These are phyloP conservation scores for Moesziomyces globuligerus DNA, from an alignment of 1,284 basidiomycete genomes.

Conservation along the genomic window DNA sequence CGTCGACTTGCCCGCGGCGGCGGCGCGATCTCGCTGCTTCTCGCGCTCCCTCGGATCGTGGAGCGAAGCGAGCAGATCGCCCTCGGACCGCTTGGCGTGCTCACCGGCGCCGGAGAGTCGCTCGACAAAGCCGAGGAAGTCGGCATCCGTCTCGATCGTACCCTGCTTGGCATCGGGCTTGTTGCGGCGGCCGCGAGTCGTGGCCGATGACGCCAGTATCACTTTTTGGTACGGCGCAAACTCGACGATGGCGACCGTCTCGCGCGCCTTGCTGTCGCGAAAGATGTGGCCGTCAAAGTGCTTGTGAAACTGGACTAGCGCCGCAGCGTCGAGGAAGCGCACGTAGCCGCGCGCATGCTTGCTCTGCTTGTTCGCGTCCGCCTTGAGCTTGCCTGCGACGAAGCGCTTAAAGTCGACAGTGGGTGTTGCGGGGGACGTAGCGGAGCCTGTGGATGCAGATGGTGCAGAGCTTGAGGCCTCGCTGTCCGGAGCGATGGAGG, in stretches of 20 bases:
- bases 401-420: constrained; percentile 56
- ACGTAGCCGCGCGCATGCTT: constrained; percentile 84
- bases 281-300: constrained; percentile 93
- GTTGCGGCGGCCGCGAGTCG: constrained; percentile 67
- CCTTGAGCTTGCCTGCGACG: constrained; percentile 55
- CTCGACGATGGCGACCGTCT: constrained; percentile 88
- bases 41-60: constrained; percentile 18
- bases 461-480: background rate
- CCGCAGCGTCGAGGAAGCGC: constrained; percentile 80
- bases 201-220: constrained; percentile 56
- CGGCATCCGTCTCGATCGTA: constrained; percentile 76
- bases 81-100: constrained; percentile 41
- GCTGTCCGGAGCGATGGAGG: too few relatives aligned
- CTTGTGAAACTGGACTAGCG: constrained; percentile 79
- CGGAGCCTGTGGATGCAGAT: background rate
- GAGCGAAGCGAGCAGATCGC: constrained; percentile 43
- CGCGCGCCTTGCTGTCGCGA: constrained; percentile 87
- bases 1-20: constrained; percentile 34
- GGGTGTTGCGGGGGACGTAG: background rate
- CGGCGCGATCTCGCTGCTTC: constrained; percentile 18
- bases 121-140: constrained; percentile 42
- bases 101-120: constrained; percentile 24
- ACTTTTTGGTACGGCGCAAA: constrained; percentile 91
- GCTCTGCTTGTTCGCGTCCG: constrained; percentile 46
- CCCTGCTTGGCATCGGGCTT: constrained; percentile 77